Evolutionary conservation across 257 asterid species (phyloP), one percentile per base, ranked within the genome.

Genomic region (Capsicum pubescens): DNA sequence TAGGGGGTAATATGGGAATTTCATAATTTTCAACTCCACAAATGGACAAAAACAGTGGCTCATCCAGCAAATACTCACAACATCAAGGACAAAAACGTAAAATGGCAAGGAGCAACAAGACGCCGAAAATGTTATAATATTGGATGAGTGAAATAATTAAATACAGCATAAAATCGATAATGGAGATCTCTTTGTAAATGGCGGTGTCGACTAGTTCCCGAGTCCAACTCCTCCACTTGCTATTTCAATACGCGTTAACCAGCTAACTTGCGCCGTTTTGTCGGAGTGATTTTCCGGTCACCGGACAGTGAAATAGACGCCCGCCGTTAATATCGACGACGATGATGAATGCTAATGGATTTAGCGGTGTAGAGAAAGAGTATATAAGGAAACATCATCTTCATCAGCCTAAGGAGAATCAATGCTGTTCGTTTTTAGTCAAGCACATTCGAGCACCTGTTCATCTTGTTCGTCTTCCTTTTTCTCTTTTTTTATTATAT

Each of bases 401-500:
- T 57, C 95, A 89, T 72, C 85, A 89, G 87, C 89, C 85, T 72
- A 84, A 86, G 84, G 94, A 88, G 81, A 88, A 90, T 87, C 97
- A 91, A 89, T 92, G 96, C 90, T 89, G 83, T 86, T 93, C 97
- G 42, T 81, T 89, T 85, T 92, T 92, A 82, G 74, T 91, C 90
- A 90, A 91, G 88, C 94, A 89, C 89, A 87, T 93, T 83, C 91
- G 87, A 79, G 93, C 97, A 60, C 97, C 97, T 19, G 90, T 89
- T 16, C 95, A 92, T 89, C 95, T 93, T 64, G 97, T 93, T 89
- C 84, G 90, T 82, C 44, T 17, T 46, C 42, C 19, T 59, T n/a
- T 56, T 26, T 60, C 55, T 48, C 77, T 5, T 58, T 52, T 70
- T 26, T 36, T 3, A 3, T 39, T 39, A 39, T 39, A 39, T 4